phyloP scores from a whole-genome alignment of 257 asterid genomes.

The Primulina huaijiensis region DNA sequence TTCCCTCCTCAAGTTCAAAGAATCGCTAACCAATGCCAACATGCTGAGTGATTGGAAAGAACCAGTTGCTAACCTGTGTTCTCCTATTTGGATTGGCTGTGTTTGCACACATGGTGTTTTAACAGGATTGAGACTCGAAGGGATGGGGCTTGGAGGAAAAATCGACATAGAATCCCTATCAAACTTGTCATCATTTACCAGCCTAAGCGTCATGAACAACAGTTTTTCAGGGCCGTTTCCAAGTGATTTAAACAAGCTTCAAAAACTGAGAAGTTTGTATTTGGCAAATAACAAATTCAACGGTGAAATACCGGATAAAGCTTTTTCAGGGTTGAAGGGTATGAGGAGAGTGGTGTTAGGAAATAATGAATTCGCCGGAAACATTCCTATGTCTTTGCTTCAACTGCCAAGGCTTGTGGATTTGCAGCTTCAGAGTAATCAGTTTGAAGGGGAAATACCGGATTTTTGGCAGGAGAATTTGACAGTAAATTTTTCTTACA shows the following conservation, averaged over 20 bases:
- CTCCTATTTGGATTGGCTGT: conserved; percentile 53
- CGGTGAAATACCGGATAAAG: conserved; percentile 50
- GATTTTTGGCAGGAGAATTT: conserved; percentile 47
- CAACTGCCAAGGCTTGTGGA: conserved; percentile 44
- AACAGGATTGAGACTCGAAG: conserved; percentile 40
- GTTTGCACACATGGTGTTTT: conserved; percentile 40
- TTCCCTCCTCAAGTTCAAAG: conserved; percentile 45
- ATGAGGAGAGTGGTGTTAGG: conserved; percentile 48
- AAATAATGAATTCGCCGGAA: conserved; percentile 40
- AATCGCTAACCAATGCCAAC: conserved; percentile 41
- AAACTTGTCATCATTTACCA: conserved; percentile 27
- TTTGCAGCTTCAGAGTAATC: conserved; percentile 51
- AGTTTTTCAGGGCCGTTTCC: conserved; percentile 50
- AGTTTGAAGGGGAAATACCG: conserved; percentile 51
- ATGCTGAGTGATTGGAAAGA: conserved; percentile 42
- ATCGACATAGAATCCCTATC: conserved; percentile 39
- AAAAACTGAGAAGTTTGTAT: conserved; percentile 42
- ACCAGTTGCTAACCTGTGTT: conserved; percentile 30
- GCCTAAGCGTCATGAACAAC: conserved; percentile 53
- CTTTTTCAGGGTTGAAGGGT: conserved; percentile 47
- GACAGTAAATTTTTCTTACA: conserved; percentile 40
- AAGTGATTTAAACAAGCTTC: conserved; percentile 32
- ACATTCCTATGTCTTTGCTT: conserved; percentile 49
- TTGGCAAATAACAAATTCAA: conserved; percentile 48
- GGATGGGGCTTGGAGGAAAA: conserved; percentile 45